A percentile compares a stretch with the other conserved stretches of the same genome.
Conservation (phyloP, 306 rosid genomes). For the Vachellia pachyceras region DNA sequence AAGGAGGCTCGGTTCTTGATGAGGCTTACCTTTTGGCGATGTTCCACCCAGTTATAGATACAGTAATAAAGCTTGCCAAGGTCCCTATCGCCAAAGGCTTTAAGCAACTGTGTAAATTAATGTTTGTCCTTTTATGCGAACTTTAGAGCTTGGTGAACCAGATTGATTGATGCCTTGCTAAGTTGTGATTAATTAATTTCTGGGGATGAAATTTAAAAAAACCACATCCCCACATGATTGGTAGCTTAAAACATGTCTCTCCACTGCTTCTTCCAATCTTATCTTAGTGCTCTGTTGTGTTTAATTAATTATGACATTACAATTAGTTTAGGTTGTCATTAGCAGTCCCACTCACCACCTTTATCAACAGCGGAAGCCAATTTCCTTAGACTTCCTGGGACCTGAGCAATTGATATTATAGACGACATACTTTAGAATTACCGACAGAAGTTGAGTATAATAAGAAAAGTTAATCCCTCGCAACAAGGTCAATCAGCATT, state of each 20-base stretch:
- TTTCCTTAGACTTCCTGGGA: neutral
- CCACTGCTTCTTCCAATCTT: neutral
- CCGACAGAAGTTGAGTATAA: too few relatives aligned
- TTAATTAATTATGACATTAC: neutral
- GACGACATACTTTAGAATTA: too few relatives aligned
- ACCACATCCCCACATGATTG: neutral
- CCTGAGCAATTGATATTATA: too few relatives aligned
- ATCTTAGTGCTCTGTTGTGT: neutral
- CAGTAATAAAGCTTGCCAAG: neutral
- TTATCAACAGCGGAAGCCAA: neutral
- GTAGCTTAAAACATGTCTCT: neutral
- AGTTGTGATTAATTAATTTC: neutral
- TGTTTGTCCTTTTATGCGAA: neutral
- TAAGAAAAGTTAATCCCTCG: too few relatives aligned
- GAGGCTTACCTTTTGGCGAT: neutral
- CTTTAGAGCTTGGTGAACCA: neutral
- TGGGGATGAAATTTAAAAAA: neutral
- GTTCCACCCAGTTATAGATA: neutral
- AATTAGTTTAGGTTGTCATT: neutral
- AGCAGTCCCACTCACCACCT: neutral
- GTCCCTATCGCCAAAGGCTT: neutral
- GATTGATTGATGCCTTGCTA: neutral
- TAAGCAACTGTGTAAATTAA: neutral
- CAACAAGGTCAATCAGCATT: too few relatives aligned
- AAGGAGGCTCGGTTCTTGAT: neutral